Base-by-base conservation (phyloP, 116 monocot genomes). In the Zostera marina region DNA sequence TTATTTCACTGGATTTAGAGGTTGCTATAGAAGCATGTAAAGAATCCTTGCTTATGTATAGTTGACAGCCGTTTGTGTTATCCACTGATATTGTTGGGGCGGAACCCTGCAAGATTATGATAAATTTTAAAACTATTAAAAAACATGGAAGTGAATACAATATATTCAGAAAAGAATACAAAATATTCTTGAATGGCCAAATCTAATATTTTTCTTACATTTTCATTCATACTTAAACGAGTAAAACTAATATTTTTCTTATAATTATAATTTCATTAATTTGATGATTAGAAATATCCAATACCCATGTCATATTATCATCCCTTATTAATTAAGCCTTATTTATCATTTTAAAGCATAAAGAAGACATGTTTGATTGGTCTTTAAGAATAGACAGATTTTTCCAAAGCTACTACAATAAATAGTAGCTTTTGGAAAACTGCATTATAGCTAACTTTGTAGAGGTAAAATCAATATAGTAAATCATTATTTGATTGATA, bases 71-170 rank as follows among this genome's bases (percentile, higher is more conserved):
- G 54, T 63, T 65, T 13, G 88, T 84, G 59, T 93, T 87, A 47
- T 93, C 93, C 63, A 93, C 79, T 63, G 93, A 87, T 76, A 93
- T 81, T 38, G 88, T 81, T 59, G 93, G 93, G 46, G 88, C 88
- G 22, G 87, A 72, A 47, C 93, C 93, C 93, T 93, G 73, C 44
- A 73, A 13, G 53, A 39, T 58, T 20, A 51, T 20, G 49, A 21
- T 21, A 9, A 51, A 51, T 16, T 51, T 20, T 8, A 20, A 19
- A 8, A 51, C 20, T 51, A 19, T 19, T 10, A 51, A 51, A 21
- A 51, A 20, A 13, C 12, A 51, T 51, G 49, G 16, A 51, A 51
- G 49, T 8, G 8, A 21, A 51, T 20, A 51, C 15, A 51, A 51
- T 9, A 19, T 19, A 17, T n/a, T 16, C 17, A 14, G 14, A 47